phyloP scores from a whole-genome alignment of 2,329 filamentous ascomycete species.

The Scedosporium minutisporum region DNA sequence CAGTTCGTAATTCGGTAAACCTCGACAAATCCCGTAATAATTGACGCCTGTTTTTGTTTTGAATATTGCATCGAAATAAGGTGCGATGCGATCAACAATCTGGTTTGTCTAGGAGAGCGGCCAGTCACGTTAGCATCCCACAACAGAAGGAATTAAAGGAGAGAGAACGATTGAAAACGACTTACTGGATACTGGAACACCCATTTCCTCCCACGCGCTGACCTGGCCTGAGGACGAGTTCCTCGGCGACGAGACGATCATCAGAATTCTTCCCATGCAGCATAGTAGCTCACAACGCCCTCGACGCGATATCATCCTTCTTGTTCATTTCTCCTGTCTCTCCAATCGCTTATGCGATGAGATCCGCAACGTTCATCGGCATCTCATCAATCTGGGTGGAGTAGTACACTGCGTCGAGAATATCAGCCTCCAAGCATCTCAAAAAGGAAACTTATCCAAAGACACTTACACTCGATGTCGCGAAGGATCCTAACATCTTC shows the following conservation, averaged over 20 bases:
- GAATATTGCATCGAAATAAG: neutral
- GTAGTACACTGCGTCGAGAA: constrained; percentile 60
- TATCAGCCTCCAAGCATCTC: neutral
- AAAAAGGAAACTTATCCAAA: neutral
- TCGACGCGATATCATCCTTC: neutral
- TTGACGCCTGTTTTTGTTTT: neutral
- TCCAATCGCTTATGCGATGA: constrained; percentile 34
- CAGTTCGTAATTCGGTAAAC: neutral
- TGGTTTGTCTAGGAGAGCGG: no score
- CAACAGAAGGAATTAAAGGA: neutral
- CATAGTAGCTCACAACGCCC: neutral
- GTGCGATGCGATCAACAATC: neutral
- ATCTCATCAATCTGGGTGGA: constrained; percentile 97
- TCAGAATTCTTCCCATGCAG: constrained; percentile 1
- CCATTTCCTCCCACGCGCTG: constrained; percentile 10
- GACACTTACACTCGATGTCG: constrained; percentile 77
- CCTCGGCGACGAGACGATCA: neutral
- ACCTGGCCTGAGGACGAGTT: neutral
- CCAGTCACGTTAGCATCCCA: no score
- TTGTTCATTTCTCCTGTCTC: neutral
- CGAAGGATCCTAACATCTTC: constrained; percentile 95
- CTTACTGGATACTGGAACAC: constrained; percentile 5
- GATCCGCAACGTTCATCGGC: constrained; percentile 83
- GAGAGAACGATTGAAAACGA: constrained; percentile 5
- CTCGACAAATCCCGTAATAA: neutral